These are phyloP conservation scores for Saccharomycopsis capsularis DNA, from an alignment of 805 yeast species.

Conservation along the genomic window DNA sequence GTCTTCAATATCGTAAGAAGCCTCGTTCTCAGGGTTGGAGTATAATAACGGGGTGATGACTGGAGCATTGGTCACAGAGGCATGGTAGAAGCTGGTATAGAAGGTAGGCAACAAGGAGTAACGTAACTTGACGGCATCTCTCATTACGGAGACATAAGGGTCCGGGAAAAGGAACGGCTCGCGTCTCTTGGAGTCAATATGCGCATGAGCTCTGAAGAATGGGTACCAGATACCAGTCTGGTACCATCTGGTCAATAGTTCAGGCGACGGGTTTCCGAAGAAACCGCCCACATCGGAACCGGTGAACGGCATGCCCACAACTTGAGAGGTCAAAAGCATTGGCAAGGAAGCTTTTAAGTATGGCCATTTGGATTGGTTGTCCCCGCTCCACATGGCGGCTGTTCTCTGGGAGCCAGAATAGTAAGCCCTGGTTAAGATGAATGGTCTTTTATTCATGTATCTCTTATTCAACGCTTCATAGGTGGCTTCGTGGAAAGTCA, in stretches of 20 bases:
- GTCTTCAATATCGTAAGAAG: conserved; percentile 61
- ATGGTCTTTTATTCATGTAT: conserved; percentile 60
- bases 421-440: conserved; percentile 77
- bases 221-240: conserved; percentile 96
- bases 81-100: conserved; percentile 69
- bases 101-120: conserved; percentile 71
- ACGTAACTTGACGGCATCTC: conserved; percentile 66
- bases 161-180: conserved; percentile 88
- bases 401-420: conserved; percentile 89
- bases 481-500: conserved; percentile 75
- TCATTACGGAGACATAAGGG: conserved; percentile 57
- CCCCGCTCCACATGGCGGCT: conserved; percentile 98
- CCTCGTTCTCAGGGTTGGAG: conserved; percentile 41
- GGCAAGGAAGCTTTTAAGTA: conserved; percentile 75
- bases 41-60: conserved; percentile 64
- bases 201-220: conserved; percentile 94
- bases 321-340: conserved; percentile 74
- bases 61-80: conserved; percentile 59
- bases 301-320: conserved; percentile 82
- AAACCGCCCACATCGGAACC: conserved; percentile 99
- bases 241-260: conserved; percentile 85
- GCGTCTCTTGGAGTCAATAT: conserved; percentile 83
- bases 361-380: conserved; percentile 90
- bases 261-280: conserved; percentile 81
- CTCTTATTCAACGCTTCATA: conserved; percentile 55